Evolutionary conservation across 1,284 basidiomycete genomes (phyloP), one percentile per base, ranked within the genome.

Genomic region (Rhodotorula sp.): DNA sequence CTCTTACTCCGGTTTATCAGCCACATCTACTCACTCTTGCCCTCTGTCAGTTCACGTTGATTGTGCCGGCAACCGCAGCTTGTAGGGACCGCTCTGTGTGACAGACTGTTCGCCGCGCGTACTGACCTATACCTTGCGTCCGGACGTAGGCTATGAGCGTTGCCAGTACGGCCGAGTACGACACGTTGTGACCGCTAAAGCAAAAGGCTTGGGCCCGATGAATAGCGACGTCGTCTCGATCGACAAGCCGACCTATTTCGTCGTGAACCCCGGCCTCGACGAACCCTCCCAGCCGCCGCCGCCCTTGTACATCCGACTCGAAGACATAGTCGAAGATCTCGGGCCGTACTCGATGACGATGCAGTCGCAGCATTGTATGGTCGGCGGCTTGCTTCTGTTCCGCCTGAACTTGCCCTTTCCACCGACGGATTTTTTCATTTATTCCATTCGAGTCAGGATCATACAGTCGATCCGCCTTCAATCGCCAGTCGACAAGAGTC

Each of bases 371-470:
- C 62, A 69, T 52, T 68, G 72, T 31, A 76, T 76, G 75, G 70
- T 76, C 64, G 70, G 73, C 59, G 75, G 75, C 4, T 66, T 76
- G 0, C 50, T 76, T 18, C 70, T 76, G 26, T 71, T 76, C 55
- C 75, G 75, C 48, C 70, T 76, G 28, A 66, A 70, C 19, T 66
- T 76, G 21, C 65, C 73, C 16, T 68, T 72, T 52, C 75, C 73
- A 1, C 73, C 75, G 0, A 61, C 57, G 26, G 64, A 71, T 47
- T 34, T 75, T 62, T 43, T 70, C 54, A 66, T 76, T 63, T 73
- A 72, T 60, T 64, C 70, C 19, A 69, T 76, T 70, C 70, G 71
- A 26, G 69, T 76, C 67, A 74, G 75, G 56, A 70, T 76, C 57
- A 56, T 72, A 28, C 75, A 76, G 49, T 55, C 61, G 14, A 71